Percentiles rank a stretch among this genome's conserved stretches.
Conservation (phyloP, 148 eudicot species). For the Euryodendron excelsum region DNA sequence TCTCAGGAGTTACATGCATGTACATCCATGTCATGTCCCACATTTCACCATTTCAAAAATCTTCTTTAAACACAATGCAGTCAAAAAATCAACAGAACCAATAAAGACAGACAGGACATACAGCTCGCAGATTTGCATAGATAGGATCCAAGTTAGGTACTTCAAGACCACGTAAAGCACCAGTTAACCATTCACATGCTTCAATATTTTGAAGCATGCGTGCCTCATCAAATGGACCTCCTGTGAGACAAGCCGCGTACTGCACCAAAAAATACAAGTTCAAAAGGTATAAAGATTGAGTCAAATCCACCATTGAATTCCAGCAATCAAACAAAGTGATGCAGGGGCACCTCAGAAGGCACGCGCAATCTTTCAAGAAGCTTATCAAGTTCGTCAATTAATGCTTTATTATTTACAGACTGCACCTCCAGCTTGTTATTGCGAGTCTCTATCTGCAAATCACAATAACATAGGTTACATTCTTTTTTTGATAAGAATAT, state of each 20-base stretch:
- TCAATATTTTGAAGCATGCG: constrained; percentile 77
- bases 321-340: neutral
- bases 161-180: constrained; percentile 75
- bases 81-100: constrained; percentile 3
- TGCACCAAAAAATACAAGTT: constrained; percentile 29
- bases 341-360: constrained; percentile 66
- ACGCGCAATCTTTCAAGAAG: constrained; percentile 83
- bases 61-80: neutral
- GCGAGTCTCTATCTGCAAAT: constrained; percentile 82
- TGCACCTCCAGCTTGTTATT: constrained; percentile 97
- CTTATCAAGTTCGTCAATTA: constrained; percentile 91
- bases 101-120: constrained; percentile 36
- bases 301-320: neutral
- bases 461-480: constrained; percentile 6
- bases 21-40: neutral
- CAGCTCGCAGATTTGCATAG: constrained; percentile 79
- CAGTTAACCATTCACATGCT: constrained; percentile 92
- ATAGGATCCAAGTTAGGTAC: constrained; percentile 67
- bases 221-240: constrained; percentile 91
- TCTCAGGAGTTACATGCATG: neutral
- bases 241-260: constrained; percentile 78
- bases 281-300: neutral
- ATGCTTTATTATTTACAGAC: constrained; percentile 77
- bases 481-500: no score
- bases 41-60: neutral